Percentiles rank a stretch among this genome's conserved stretches.
phyloP scores from a whole-genome alignment of 1,284 basidiomycete species.

The Puccinia novopanici region DNA sequence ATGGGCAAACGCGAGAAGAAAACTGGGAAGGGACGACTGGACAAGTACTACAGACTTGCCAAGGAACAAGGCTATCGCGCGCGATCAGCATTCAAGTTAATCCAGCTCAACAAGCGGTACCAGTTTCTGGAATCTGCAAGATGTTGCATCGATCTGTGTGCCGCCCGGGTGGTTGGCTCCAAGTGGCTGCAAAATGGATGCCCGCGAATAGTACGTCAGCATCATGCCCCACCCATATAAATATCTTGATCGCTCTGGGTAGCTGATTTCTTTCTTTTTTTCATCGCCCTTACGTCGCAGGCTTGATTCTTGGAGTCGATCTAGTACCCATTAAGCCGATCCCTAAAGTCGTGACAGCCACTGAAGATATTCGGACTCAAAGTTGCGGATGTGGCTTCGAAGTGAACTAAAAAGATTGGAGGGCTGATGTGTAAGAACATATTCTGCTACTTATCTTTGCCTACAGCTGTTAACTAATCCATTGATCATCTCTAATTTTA shows the following conservation, averaged over 20 bases:
- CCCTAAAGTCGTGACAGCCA: constrained; percentile 86
- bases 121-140: constrained; percentile 83
- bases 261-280: constrained; percentile 46
- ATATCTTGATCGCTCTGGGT: constrained; percentile 52
- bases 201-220: constrained; percentile 83
- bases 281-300: constrained; percentile 25
- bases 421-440: constrained; percentile 75
- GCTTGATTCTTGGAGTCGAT: constrained; percentile 73
- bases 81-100: constrained; percentile 99
- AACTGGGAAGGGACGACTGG: constrained; percentile 47
- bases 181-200: constrained; percentile 99
- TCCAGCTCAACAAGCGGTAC: constrained; percentile 98
- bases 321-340: constrained; percentile 95
- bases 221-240: constrained; percentile 55
- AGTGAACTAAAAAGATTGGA: constrained; percentile 97
- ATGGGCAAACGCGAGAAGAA: constrained; percentile 51
- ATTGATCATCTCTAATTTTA: not conserved
- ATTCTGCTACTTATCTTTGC: not conserved
- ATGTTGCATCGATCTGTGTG: constrained; percentile 97
- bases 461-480: not conserved
- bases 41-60: constrained; percentile 61
- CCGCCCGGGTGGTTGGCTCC: constrained; percentile 98
- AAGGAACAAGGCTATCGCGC: constrained; percentile 97
- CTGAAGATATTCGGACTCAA: constrained; percentile 90
- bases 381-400: constrained; percentile 84